Evolutionary conservation across 495 filamentous ascomycete species (phyloP).

Genomic region (Hyaloscypha hepaticicola): DNA sequence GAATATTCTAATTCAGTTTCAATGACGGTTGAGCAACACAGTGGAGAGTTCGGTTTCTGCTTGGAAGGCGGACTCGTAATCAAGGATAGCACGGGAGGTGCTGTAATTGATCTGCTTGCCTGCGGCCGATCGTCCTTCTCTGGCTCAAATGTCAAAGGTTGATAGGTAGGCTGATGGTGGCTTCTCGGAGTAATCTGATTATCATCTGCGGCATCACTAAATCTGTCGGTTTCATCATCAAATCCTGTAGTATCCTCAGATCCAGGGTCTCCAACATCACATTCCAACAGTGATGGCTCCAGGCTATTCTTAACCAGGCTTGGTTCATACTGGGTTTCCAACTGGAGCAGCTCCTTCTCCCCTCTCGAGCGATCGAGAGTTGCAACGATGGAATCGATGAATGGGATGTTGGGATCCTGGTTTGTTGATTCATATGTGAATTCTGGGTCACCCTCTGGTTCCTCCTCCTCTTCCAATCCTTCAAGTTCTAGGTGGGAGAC

Average conservation of each 20-base stretch:
- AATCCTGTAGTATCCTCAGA: constrained; percentile 3
- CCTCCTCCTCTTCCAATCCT: not conserved
- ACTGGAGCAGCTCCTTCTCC: not conserved
- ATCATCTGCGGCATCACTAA: constrained; percentile 29
- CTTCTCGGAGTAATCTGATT: constrained; percentile 26
- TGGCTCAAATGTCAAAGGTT: constrained; percentile 13
- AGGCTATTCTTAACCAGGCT: not conserved
- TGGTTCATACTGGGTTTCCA: not conserved
- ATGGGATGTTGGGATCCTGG: not conserved
- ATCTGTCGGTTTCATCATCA: constrained; percentile 21
- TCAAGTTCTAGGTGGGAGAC: not conserved
- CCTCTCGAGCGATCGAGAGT: not conserved
- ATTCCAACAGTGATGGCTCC: constrained; percentile 16
- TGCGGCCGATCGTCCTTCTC: constrained; percentile 14
- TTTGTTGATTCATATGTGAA: not conserved
- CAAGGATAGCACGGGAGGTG: constrained; percentile 35
- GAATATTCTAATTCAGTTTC: constrained; percentile 35
- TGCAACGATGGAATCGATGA: not conserved
- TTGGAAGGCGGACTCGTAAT: constrained; percentile 37
- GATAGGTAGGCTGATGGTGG: constrained; percentile 6
- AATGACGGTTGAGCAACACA: constrained; percentile 33
- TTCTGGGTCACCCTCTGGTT: not conserved
- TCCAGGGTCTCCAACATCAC: not conserved
- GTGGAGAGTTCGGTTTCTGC: constrained; percentile 23
- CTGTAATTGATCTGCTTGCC: constrained; percentile 23